A percentile compares a stretch with the other conserved stretches of the same genome.
phyloP scores from a whole-genome alignment of 139 green algal genomes.

The Picochlorum sp. region DNA sequence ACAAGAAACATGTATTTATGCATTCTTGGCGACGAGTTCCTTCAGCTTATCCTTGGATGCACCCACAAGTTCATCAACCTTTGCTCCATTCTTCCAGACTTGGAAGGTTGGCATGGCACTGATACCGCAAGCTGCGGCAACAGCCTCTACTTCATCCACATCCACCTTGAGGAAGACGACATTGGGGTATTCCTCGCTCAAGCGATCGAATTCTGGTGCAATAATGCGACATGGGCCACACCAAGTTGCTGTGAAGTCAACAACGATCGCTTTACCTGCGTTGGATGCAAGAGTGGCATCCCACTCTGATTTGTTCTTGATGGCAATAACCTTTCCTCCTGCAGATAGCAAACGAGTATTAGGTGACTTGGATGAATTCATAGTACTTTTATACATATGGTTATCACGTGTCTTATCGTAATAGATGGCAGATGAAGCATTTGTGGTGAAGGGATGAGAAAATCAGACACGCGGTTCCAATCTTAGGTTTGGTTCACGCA shows the following conservation, averaged over 20 bases:
- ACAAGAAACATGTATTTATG: neutral
- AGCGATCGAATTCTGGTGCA: conserved; percentile 51
- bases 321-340: conserved; percentile 17
- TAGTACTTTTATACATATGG: too few species aligned
- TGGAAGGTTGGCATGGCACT: conserved; percentile 82
- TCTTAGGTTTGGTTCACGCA: too few species aligned
- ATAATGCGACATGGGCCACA: conserved; percentile 80
- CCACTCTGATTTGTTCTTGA: conserved; percentile 15
- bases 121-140: conserved; percentile 52
- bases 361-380: too few species aligned
- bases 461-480: too few species aligned
- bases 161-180: conserved; percentile 73
- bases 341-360: neutral
- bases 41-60: conserved; percentile 57
- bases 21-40: conserved; percentile 39
- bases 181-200: conserved; percentile 30
- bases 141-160: conserved; percentile 55
- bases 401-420: too few species aligned
- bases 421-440: too few species aligned
- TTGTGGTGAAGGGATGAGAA: too few species aligned
- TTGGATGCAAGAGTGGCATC: neutral
- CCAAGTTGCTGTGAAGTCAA: conserved; percentile 75
- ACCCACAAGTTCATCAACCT: conserved; percentile 62
- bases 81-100: conserved; percentile 49
- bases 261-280: conserved; percentile 29